Evolutionary conservation across 805 yeast genomes (phyloP), one percentile per base, ranked within the genome.

Genomic region (Suhomyces pyralidae): DNA sequence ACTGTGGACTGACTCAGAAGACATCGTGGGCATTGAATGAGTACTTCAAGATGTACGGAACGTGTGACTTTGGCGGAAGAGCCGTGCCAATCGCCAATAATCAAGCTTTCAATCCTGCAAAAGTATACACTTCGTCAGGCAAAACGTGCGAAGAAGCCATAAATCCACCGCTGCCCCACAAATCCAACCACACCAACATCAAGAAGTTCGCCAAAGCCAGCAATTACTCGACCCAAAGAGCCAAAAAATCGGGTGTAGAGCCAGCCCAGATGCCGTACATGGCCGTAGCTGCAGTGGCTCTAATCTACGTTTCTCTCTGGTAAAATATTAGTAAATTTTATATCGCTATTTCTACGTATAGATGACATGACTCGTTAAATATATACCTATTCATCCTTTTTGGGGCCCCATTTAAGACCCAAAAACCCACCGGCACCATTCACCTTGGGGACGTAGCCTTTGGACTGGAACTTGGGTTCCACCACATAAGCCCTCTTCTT

Each of bases 351-450:
- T 26, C 30, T 26, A 26, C 30, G 30, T 10, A 26, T 32, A 38
- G 17, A 42, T 42, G 25, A 24, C 45, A 42, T 42, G 28, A 42
- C 45, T 48, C 51, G 17, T 42, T 19, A 45, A 20, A 14, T 34
- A 22, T 22, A 24, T 42, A 46, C 20, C 49, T 51, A 53, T 26
- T 58, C 52, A 43, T 81, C 82, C 57, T 81, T 82, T 66, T 80
- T 84, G 40, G 92, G 88, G 1, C 96, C 96, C 96, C 96, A 90
- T 61, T 82, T 84, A 48, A 90, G 84, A 28, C 96, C 96, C 54
- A 90, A 73, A 63, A 89, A 86, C 1, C 93, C 92, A 4, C 73
- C 62, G 17, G 72, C 74, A 22, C 78, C 73, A 49, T 55, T 54
- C 25, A 61, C 48, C 24, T 65, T 74, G 50, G 64, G 82, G 54